A percentile compares a stretch with the other conserved stretches of the same genome.
These are phyloP conservation scores for Cladobotryum protrusum DNA, from an alignment of 2,329 filamentous ascomycete species.

Conservation along the genomic window DNA sequence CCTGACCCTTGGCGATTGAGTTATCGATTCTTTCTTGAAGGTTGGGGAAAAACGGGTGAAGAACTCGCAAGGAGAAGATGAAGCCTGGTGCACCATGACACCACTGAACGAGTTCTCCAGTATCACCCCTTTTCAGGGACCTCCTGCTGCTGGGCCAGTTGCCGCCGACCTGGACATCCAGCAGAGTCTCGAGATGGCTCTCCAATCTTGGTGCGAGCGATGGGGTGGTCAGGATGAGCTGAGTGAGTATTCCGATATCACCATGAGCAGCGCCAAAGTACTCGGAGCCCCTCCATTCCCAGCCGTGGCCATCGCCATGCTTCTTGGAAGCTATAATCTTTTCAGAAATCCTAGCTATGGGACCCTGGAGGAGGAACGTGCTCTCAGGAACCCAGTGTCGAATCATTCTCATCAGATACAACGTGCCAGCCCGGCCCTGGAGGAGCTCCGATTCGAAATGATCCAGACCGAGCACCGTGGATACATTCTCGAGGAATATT, in stretches of 20 bases:
- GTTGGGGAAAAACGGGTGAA: constrained; percentile 50
- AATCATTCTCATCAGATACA: constrained; percentile 62
- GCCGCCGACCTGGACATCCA: constrained; percentile 56
- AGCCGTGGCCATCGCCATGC: constrained; percentile 35
- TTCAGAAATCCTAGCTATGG: constrained; percentile 51
- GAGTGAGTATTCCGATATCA: constrained; percentile 63
- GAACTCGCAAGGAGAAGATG: constrained; percentile 49
- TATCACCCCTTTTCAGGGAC: constrained; percentile 34
- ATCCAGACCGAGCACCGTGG: constrained; percentile 30
- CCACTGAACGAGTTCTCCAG: constrained; percentile 45
- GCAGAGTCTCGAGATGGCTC: constrained; percentile 45
- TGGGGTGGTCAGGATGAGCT: constrained; percentile 55
- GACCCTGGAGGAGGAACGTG: constrained; percentile 42
- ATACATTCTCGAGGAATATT: constrained; percentile 35
- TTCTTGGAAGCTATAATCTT: constrained; percentile 49
- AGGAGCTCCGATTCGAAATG: constrained; percentile 54
- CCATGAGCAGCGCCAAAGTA: constrained; percentile 65
- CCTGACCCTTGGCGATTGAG: constrained; percentile 45
- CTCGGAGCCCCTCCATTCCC: constrained; percentile 57
- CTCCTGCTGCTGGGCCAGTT: constrained; percentile 52
- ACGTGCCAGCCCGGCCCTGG: constrained; percentile 60
- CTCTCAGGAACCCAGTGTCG: constrained; percentile 48
- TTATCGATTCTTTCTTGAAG: constrained; percentile 47
- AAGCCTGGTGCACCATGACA: constrained; percentile 63
- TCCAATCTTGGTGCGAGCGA: constrained; percentile 48